These are phyloP conservation scores for Pseudogymnoascus sp. DNA, from an alignment of 2,329 filamentous ascomycete genomes.

Conservation along the genomic window DNA sequence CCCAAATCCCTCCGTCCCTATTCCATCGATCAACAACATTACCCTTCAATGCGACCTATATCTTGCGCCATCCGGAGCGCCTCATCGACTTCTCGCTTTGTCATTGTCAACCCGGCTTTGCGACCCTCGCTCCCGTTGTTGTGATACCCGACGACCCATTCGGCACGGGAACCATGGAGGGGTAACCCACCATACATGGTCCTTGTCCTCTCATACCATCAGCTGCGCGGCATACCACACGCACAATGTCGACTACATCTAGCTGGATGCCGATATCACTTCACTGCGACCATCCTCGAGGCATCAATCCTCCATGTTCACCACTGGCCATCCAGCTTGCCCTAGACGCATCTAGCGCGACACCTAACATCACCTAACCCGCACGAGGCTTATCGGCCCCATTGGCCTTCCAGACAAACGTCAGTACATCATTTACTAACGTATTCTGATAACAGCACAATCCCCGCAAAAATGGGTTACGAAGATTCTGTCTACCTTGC, in stretches of 20 bases:
- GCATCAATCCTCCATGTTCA: constrained; percentile 2
- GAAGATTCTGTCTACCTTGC: constrained; percentile 99
- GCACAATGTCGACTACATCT: background rate
- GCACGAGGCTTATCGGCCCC: background rate
- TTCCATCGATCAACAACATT: background rate
- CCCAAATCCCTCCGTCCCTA: background rate
- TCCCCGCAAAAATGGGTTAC: constrained; percentile 78
- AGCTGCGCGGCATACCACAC: background rate
- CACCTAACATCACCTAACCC: constrained; percentile 1
- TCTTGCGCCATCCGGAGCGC: background rate
- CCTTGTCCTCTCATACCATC: constrained; percentile 1
- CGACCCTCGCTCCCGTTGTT: constrained; percentile 1
- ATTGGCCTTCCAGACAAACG: constrained; percentile 5
- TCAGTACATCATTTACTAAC: constrained; percentile 5
- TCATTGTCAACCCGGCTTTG: background rate
- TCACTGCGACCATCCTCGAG: background rate
- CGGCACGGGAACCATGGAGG: constrained; percentile 6
- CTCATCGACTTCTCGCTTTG: background rate
- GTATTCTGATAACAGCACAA: constrained; percentile 3
- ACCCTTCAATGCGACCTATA: background rate
- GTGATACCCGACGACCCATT: background rate
- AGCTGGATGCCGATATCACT: background rate
- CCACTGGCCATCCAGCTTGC: background rate
- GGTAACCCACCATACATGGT: background rate
- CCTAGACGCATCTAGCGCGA: constrained; percentile 4